A percentile compares a stretch with the other conserved stretches of the same genome.
Evolutionary conservation across 441 rosid genomes (phyloP).

Genomic region (Gossypium gossypioides): DNA sequence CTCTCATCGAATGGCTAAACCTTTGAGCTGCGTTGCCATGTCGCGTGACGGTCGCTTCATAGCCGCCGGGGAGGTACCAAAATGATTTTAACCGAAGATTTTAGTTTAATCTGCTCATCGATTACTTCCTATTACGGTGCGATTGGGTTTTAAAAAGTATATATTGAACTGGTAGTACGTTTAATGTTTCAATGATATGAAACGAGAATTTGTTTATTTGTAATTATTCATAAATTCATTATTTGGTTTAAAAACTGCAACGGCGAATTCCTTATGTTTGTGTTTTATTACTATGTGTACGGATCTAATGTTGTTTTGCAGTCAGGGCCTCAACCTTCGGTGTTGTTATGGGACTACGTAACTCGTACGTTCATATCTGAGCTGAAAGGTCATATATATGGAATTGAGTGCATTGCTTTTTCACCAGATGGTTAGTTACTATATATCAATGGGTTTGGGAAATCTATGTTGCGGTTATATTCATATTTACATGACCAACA

Average conservation of each 20-base stretch:
- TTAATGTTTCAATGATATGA: neutral
- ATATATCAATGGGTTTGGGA: neutral
- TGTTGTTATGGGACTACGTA: conserved; percentile 59
- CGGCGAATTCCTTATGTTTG: neutral
- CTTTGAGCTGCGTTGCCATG: conserved; percentile 56
- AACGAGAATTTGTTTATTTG: neutral
- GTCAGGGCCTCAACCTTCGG: conserved; percentile 73
- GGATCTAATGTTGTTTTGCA: conserved; percentile 32
- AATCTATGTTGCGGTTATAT: neutral
- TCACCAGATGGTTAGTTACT: conserved; percentile 67
- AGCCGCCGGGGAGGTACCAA: conserved; percentile 70
- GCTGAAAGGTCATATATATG: conserved; percentile 64
- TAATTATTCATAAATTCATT: neutral
- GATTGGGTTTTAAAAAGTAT: neutral
- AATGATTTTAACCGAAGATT: neutral
- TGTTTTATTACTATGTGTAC: neutral
- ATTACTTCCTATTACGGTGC: neutral
- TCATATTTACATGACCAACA: neutral
- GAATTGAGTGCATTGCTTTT: conserved; percentile 71
- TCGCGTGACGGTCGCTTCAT: conserved; percentile 57
- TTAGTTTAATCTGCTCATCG: neutral
- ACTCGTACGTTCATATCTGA: conserved; percentile 45
- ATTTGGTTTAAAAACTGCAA: neutral
- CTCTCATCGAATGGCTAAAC: conserved; percentile 59
- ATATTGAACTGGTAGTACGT: neutral